phyloP scores from a whole-genome alignment of 2,329 filamentous ascomycete species.

The Botrytis porri region DNA sequence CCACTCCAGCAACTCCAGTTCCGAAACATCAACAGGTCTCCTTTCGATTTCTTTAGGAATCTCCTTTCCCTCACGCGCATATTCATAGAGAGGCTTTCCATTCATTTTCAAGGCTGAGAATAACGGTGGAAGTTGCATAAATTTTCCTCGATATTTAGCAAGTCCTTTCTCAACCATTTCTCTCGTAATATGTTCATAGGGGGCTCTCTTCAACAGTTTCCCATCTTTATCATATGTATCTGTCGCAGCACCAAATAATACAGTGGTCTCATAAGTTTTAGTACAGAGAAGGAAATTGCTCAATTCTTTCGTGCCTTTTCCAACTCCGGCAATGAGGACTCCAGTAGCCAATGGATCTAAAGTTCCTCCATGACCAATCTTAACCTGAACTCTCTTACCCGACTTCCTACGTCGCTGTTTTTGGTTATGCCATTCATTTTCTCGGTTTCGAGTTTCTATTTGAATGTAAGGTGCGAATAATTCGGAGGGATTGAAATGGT shows the following conservation, averaged over 20 bases:
- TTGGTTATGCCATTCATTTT: constrained; percentile 56
- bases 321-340: constrained; percentile 84
- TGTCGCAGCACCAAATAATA: constrained; percentile 88
- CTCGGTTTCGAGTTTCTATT: constrained; percentile 54
- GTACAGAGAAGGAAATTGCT: constrained; percentile 79
- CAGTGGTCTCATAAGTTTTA: constrained; percentile 86
- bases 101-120: constrained; percentile 92
- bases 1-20: constrained; percentile 81
- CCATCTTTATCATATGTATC: constrained; percentile 89
- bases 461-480: constrained; percentile 77
- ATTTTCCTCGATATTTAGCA: constrained; percentile 72
- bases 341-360: constrained; percentile 92
- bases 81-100: constrained; percentile 93
- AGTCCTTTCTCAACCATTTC: constrained; percentile 76
- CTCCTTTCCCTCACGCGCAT: constrained; percentile 83
- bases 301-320: constrained; percentile 81
- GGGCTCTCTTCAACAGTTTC: constrained; percentile 71
- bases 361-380: constrained; percentile 94
- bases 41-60: constrained; percentile 82
- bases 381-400: constrained; percentile 65
- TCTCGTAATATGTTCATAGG: constrained; percentile 78
- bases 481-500: constrained; percentile 74
- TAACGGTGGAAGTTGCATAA: constrained; percentile 85
- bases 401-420: constrained; percentile 53
- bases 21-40: constrained; percentile 71